Base-by-base conservation (phyloP, 345 rosid species). In the Populus deltoides region DNA sequence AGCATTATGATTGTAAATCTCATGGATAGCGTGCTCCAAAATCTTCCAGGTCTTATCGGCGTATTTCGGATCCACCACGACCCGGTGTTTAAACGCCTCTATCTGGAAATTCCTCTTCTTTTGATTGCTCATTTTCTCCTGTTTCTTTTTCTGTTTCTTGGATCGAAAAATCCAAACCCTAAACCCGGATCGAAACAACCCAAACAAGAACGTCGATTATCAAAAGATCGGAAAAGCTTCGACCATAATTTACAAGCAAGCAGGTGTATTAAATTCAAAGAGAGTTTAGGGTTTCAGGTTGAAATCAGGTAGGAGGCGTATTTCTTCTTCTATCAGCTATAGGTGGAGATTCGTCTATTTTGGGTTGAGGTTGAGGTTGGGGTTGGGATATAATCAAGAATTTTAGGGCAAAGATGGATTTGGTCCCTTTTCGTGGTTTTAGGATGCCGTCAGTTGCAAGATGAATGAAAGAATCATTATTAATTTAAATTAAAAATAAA, bases 1-100 rank as follows among this genome's bases (percentile, higher is more conserved):
- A 63, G 99, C 98, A 72, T 96, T 94, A 77, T 96, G 99, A 86
- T 96, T 96, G 84, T 96, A 96, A 92, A 96, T 96, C 91, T 93
- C 97, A 68, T 90, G 97, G 76, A 93, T 96, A 67, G 98, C 99
- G 82, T 94, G 98, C 84, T 96, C 99, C 18, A 96, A 92, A 82
- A 93, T 89, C 90, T 87, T 94, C 99, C 99, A 96, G 1, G 97
- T 96, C 89, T 93, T 96, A 31, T 96, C 97, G 59, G 99, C 94
- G 75, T 96, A 93, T 79, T 92, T 96, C 38, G 98, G 98, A 92
- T 96, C 99, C 80, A 93, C 98, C 49, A 93, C 97, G 59, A 96
- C 98, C 38, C 95, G 92, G 76, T 96, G 97, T 89, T 96, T 96
- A 84, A 96, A 96, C 78, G 98, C 99, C 85, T 96, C 99, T 81